Base-by-base conservation (phyloP, 2,329 filamentous ascomycete species). In the Shiraia bambusicola region DNA sequence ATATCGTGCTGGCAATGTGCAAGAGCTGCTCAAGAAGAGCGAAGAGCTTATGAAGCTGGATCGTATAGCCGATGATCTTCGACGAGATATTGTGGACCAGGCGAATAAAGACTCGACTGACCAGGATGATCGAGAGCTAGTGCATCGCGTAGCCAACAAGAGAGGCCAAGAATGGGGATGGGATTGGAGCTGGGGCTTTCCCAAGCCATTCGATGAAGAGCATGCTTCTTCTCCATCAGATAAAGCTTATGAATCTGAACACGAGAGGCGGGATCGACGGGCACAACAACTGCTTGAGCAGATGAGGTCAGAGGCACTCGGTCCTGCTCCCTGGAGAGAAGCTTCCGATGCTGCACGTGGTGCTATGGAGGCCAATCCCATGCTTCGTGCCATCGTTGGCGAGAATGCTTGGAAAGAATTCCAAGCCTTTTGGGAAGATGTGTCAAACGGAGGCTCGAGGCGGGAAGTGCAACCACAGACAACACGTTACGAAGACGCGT, bases 151-250 rank as follows among this genome's bases (percentile, higher is more conserved):
- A 7, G 63, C 47, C 7, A 63, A 58, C 34, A 51, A 51, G 36
- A 66, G 63, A 38, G 64, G 60, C 3, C 61, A 63, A 40, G 52
- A 65, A 29, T 66, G 63, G 63, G 59, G 54, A 26, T 61, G 61
- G 54, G 55, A 54, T n/a, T 67, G 64, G 63, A 54, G 56, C 38
- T 67, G 63, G 64, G 57, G 61, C 4, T 61, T 60, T 28, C 62
- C 64, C 2, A 52, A 43, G 30, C 52, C 58, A 5, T 62, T 60
- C 14, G 58, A 65, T 31, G 43, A 50, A 11, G 47, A 57, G 2
- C 24, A 30, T 6, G 28, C 29, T 4, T 28, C 15, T 4, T 17
- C 30, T 3, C 15, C 40, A 2, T 33, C 35, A 12, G 12, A 14
- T 8, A 11, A 33, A 8, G 35, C 52, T 46, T 16, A 30, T 34